Percentiles rank a stretch among this genome's conserved stretches.
These are phyloP conservation scores for Adansonia digitata DNA, from an alignment of 345 rosid species.

Conservation along the genomic window DNA sequence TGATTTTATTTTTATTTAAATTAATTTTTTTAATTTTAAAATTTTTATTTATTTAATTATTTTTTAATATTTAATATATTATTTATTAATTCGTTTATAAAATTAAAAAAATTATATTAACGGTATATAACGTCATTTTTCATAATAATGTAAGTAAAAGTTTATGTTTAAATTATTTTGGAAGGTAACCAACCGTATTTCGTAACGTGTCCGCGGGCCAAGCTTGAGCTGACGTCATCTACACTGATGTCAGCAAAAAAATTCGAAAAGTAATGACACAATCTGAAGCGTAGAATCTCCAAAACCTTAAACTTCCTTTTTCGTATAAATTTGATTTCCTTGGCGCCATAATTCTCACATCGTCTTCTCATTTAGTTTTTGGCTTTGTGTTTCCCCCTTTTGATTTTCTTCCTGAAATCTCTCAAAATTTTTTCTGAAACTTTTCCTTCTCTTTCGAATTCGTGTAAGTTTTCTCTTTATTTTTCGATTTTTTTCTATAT, in stretches of 20 bases:
- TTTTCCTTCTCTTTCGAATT: neutral
- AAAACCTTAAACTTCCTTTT: too few relatives aligned
- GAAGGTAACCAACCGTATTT: too few relatives aligned
- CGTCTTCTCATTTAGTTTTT: neutral
- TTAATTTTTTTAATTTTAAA: too few relatives aligned
- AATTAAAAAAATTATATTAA: too few relatives aligned
- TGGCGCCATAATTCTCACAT: conserved; percentile 2
- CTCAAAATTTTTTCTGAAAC: neutral
- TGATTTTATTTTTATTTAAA: too few relatives aligned
- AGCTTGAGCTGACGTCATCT: neutral
- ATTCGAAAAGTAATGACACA: neutral
- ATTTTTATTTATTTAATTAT: too few relatives aligned
- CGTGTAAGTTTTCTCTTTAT: neutral
- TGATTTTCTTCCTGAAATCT: neutral
- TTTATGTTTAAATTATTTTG: too few relatives aligned
- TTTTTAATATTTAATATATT: too few relatives aligned
- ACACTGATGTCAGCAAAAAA: neutral
- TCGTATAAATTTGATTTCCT: neutral
- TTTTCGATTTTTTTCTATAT: neutral
- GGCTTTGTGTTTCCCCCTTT: neutral
- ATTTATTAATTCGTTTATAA: too few relatives aligned
- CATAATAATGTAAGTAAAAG: too few relatives aligned
- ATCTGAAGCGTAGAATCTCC: neutral
- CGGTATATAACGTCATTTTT: too few relatives aligned
- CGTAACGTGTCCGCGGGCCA: too few relatives aligned